Evolutionary conservation across 179 eudicot species (phyloP), one percentile per base, ranked within the genome.

Genomic region (Corrigiola litoralis): DNA sequence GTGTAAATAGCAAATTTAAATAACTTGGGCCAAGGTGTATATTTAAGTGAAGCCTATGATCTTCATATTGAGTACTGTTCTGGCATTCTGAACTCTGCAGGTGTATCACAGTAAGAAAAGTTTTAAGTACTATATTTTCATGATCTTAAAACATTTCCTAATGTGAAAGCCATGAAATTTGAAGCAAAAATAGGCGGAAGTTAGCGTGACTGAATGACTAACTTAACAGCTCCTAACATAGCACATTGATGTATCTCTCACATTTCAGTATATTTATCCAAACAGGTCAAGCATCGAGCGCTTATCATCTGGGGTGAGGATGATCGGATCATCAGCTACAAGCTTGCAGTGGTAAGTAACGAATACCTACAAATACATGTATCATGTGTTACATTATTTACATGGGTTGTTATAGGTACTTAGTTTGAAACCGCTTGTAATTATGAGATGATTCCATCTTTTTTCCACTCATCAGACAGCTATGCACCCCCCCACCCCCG

Each of bases 241-340:
- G 4, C 6, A 23, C 67, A 32, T n/a, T 10, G 32, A 33, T 25
- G 34, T 12, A 8, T 21, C 49, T 63, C 47, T 17, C 46, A 36
- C 6, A 23, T 13, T 13, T 40, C 29, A 58, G 4, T 11, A 0
- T 5, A 25, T 41, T 27, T 27, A 25, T 58, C 53, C 36, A 34
- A 29, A 46, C 87, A 89, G 98, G 88, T 92, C 38, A 81, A 63
- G 63, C 88, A 84, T 34, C 86, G 69, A 71, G 79, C 87, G 2
- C 95, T 89, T 12, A 77, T 92, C 36, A 77, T 92, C 54, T 92
- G 95, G 92, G 98, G 96, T 12, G 92, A 92, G 77, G 84, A 90
- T 51, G 98, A 92, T 78, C 82, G 69, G 69, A 84, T 92, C 69
- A 85, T 92, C 52, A 80, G 80, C 76, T 72, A 78, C 78, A 92